Evolutionary conservation across 1,284 basidiomycete genomes (phyloP), one percentile per base, ranked within the genome.

Genomic region (Ganoderma leucocontextum): DNA sequence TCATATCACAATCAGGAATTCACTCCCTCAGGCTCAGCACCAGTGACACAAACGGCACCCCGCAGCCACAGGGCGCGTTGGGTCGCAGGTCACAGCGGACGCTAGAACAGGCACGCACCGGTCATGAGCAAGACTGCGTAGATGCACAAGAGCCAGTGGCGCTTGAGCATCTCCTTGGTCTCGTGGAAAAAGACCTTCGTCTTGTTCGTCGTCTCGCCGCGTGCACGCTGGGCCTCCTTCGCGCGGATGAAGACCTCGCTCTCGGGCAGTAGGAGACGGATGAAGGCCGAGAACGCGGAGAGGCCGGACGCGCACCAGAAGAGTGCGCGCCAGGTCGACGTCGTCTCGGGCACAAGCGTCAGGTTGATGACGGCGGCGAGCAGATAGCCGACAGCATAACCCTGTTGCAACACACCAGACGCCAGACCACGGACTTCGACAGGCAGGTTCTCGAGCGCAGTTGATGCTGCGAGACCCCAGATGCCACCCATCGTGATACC

Each of bases 371-470:
- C 89, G 60, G 92, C 85, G 0, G 86, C 81, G 47, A 83, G 68
- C 35, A 84, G 78, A 73, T 84, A 82, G 44, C 84, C 81, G 66
- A 82, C 81, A 36, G 89, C 87, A 74, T 91, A 91, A 4, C 90
- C 90, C 75, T 93, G 88, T 74, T 93, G 92, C 19, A 94, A 77
- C 66, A 98, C 83, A 47, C 97, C 97, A 19, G 90, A 93, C 19
- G 91, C 92, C 3, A 98, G 82, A 47, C 97, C 97, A 78, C 97
- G 92, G 2, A 91, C 86, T 70, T 94, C 92, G 36, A 93, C 89
- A 0, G 97, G 96, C 33, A 98, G 86, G 79, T 95, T 96, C 79
- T 98, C 97, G 15, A 99, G 88, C 0, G 93, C 92, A 0, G 92
- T 95, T 0, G 91, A 84, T 1, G 90, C 83, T 0, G 91, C 84